Percentiles rank a stretch among this genome's conserved stretches.
Conservation (phyloP, 805 yeast genomes). For the Ogataea henricii region DNA sequence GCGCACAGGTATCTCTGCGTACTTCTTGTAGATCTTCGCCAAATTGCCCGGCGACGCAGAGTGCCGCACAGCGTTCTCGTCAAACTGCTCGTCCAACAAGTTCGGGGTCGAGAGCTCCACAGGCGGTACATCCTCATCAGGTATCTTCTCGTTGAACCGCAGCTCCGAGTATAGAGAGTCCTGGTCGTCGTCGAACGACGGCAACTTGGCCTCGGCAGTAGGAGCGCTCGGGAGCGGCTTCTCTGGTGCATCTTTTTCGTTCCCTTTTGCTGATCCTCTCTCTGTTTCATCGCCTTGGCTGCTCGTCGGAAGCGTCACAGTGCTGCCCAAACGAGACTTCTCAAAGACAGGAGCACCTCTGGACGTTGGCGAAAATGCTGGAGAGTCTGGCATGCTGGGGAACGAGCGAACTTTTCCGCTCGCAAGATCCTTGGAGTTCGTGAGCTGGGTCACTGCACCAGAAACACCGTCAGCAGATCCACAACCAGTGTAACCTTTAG, state of each 20-base stretch:
- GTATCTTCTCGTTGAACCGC: slow-evolving; percentile 11
- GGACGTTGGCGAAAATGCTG: slow-evolving; percentile 40
- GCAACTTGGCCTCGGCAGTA: slow-evolving; percentile 4
- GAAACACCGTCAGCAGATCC: slow-evolving; percentile 66
- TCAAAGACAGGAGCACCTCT: slow-evolving; percentile 19
- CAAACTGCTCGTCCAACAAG: neutral
- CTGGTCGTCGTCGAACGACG: slow-evolving; percentile 7
- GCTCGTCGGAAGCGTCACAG: neutral
- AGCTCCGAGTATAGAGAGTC: slow-evolving; percentile 18
- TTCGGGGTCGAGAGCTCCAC: neutral
- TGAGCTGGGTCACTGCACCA: slow-evolving; percentile 48
- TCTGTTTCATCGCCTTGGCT: neutral
- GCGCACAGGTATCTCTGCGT: slow-evolving; percentile 33
- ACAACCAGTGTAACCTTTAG: slow-evolving; percentile 72
- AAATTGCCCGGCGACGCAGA: slow-evolving; percentile 30
- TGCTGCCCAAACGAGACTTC: slow-evolving; percentile 11
- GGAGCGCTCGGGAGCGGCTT: neutral
- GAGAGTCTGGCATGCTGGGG: slow-evolving; percentile 38
- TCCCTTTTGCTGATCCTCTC: neutral
- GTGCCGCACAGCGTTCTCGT: neutral
- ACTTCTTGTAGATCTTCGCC: slow-evolving; percentile 35
- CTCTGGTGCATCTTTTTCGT: neutral
- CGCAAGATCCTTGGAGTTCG: slow-evolving; percentile 29
- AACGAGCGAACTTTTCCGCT: slow-evolving; percentile 27
- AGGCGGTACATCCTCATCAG: neutral